Evolutionary conservation across 1,284 basidiomycete species (phyloP).

Genomic region (Marasmius sp.): DNA sequence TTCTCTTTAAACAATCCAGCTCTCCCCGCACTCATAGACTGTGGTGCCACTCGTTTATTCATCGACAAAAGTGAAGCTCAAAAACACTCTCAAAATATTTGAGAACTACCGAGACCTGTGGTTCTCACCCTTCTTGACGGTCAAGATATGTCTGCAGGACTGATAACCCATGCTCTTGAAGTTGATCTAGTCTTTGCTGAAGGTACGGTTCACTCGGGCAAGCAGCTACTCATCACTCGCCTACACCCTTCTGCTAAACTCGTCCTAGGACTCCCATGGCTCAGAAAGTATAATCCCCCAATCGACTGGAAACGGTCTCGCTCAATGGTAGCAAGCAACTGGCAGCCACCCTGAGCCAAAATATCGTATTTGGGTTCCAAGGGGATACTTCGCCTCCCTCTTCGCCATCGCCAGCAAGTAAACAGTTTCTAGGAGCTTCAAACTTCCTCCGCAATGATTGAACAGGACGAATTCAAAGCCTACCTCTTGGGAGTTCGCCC

Average conservation of each 20-base stretch:
- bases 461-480: too few relatives aligned
- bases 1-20: not conserved
- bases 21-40: not conserved
- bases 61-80: not conserved
- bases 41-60: not conserved
- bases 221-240: not conserved
- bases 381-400: too few relatives aligned
- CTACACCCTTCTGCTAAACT: conserved; percentile 2
- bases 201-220: not conserved
- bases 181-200: not conserved
- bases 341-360: not conserved
- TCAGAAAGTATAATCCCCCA: not conserved
- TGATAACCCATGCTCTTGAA: not conserved
- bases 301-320: not conserved
- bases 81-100: not conserved
- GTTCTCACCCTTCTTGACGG: not conserved
- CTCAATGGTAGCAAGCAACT: not conserved
- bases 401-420: not conserved
- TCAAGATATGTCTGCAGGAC: not conserved
- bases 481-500: too few relatives aligned
- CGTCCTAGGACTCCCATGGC: conserved; percentile 1
- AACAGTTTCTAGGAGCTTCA: too few relatives aligned
- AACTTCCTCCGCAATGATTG: too few relatives aligned
- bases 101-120: not conserved
- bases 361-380: not conserved